Conservation (phyloP, 805 yeast species). For the Kuraishia ogatae region DNA sequence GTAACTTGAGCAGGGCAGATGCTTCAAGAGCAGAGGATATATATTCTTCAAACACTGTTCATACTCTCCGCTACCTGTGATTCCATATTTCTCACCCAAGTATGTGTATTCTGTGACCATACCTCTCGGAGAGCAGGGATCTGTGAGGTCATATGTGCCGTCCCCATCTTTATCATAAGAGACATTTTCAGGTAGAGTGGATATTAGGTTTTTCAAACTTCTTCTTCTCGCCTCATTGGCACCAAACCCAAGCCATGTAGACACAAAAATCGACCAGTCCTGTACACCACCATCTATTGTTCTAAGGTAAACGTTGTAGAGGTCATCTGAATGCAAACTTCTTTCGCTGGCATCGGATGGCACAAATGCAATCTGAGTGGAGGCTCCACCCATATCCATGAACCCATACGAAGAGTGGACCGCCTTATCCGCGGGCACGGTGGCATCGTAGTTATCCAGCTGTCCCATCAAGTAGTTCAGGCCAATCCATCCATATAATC, state of each 20-base stretch:
- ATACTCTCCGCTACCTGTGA: conserved; percentile 74
- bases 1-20: conserved; percentile 73
- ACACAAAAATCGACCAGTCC: conserved; percentile 81
- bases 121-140: conserved; percentile 78
- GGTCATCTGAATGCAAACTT: conserved; percentile 60
- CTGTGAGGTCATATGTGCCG: conserved; percentile 40
- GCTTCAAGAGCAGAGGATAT: conserved; percentile 70
- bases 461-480: conserved; percentile 74
- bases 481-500: conserved; percentile 92
- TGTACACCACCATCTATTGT: conserved; percentile 64
- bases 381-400: conserved; percentile 99
- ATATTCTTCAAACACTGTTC: conserved; percentile 62
- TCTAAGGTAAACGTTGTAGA: conserved; percentile 56
- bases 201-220: conserved; percentile 45
- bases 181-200: conserved; percentile 34
- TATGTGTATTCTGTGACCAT: conserved; percentile 38
- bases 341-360: conserved; percentile 60
- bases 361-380: conserved; percentile 91
- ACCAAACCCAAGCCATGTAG: conserved; percentile 97
- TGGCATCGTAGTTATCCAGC: conserved; percentile 30
- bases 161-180: conserved; percentile 38
- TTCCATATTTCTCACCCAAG: conserved; percentile 37
- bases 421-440: conserved; percentile 11
- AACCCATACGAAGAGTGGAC: conserved; percentile 62
- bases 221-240: conserved; percentile 88